phyloP scores from a whole-genome alignment of 768 basidiomycete genomes.

The Zangia roseola region DNA sequence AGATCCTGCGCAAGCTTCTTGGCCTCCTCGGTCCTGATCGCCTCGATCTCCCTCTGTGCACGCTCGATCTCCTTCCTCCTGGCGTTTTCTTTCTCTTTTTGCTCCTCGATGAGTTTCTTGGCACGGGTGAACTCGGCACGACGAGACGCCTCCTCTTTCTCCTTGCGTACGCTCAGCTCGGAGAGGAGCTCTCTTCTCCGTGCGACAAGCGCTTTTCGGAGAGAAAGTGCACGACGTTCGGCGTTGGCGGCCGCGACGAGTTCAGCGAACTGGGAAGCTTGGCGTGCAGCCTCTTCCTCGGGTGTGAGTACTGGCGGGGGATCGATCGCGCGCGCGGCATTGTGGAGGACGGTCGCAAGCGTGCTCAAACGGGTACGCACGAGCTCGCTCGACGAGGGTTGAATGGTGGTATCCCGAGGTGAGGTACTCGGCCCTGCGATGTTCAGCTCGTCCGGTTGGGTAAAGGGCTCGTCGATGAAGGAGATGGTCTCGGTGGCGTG shows the following conservation, averaged over 20 bases:
- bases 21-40: conserved; percentile 64
- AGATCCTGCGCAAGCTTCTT: conserved; percentile 84
- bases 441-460: conserved; percentile 36
- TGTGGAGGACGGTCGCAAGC: conserved; percentile 72
- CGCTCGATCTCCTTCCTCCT: conserved; percentile 72
- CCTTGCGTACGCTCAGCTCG: conserved; percentile 81
- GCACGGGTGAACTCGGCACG: conserved; percentile 65
- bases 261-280: conserved; percentile 53
- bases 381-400: conserved; percentile 69
- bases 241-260: conserved; percentile 65
- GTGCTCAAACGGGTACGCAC: conserved; percentile 76
- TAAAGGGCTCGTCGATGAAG: conserved; percentile 79
- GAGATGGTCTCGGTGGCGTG: conserved; percentile 82
- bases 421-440: conserved; percentile 18
- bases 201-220: conserved; percentile 79
- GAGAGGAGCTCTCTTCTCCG: conserved; percentile 82
- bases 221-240: conserved; percentile 73
- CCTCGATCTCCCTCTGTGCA: conserved; percentile 66
- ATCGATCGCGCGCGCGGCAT: conserved; percentile 59
- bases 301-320: conserved; percentile 39
- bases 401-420: conserved; percentile 50
- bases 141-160: conserved; percentile 82
- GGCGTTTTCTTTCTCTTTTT: conserved; percentile 58
- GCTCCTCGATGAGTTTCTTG: conserved; percentile 70
- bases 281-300: conserved; percentile 41